Evolutionary conservation across 257 asterid species (phyloP).

Genomic region (Plantago major): DNA sequence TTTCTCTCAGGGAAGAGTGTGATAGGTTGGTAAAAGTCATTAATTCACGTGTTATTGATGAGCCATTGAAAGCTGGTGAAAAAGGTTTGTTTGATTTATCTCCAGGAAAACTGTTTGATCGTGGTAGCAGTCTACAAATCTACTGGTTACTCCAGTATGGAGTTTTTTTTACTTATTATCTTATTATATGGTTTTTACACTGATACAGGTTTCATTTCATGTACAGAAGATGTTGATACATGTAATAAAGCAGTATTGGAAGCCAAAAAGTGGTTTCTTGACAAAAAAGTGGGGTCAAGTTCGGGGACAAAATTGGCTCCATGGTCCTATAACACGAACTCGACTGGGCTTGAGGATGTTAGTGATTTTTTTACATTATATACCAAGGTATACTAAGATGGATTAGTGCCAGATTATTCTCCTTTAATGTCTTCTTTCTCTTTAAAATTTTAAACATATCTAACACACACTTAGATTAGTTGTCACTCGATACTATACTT

Average conservation of each 20-base stretch:
- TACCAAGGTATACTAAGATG: background rate
- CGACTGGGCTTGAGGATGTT: conserved; percentile 34
- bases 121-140: conserved; percentile 34
- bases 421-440: conserved; percentile 4
- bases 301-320: conserved; percentile 37
- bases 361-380: conserved; percentile 17
- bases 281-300: conserved; percentile 52
- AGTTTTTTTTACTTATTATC: background rate
- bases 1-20: conserved; percentile 62
- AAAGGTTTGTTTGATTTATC: background rate
- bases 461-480: conserved; percentile 5
- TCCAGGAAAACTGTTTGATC: background rate
- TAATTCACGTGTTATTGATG: conserved; percentile 59
- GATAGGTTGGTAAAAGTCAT: conserved; percentile 55
- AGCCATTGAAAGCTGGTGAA: conserved; percentile 37
- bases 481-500: conserved; percentile 5
- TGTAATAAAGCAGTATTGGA: conserved; percentile 52
- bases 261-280: conserved; percentile 74
- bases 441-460: background rate
- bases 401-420: conserved; percentile 4
- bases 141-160: background rate
- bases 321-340: conserved; percentile 28
- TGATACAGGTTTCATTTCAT: conserved; percentile 20
- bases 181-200: conserved; percentile 1
- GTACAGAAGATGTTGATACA: conserved; percentile 43